Base-by-base conservation (phyloP, 192 early-diverging fungal species). In the Tieghemiomyces parasiticus region DNA sequence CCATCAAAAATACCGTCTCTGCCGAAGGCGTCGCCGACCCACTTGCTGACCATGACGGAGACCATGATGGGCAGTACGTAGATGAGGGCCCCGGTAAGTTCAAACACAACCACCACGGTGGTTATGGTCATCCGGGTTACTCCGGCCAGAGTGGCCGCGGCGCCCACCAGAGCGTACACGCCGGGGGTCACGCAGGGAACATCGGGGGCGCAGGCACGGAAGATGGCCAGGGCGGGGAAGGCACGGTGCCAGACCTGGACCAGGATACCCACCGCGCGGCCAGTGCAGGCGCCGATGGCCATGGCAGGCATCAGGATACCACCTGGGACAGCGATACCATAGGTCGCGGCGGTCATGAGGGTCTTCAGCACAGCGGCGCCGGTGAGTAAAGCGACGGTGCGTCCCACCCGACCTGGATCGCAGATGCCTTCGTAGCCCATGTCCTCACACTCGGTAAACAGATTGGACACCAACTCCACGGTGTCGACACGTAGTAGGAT, bases 101-200 rank as follows among this genome's bases (percentile, higher is more conserved):
- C 96, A 72, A 99, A 99, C 94, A 99, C 95, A 34, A 99, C 89
- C n/a, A 99, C 93, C 3, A 95, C 87, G 0, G 91, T 66, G 2
- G 90, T 87, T 0, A 92, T 89, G 2, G 88, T 93, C 79, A 93
- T 91, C 6, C 92, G 81, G n/a, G 91, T 94, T 4, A 91, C 83
- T 24, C 91, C 79, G 42, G 85, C 75, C 56, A 93, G 79, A 48
- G 74, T 85, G 26, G 84, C 71, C 3, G 92, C 93, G 55, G 93
- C 93, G 6, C 86, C 90, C 1, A 92, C 77, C 60, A 89, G 76
- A 3, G 89, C 93, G 67, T 87, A 84, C 22, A 86, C 82, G 32
- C 88, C 90, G 8, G 88, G 86, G 0, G 86, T 90, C n/a, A 90
- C 78, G 60, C 86, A 88, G 16, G 89, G 87, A 9, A 87, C 83